phyloP scores from a whole-genome alignment of 768 basidiomycete genomes.

The Panellus pusillus region DNA sequence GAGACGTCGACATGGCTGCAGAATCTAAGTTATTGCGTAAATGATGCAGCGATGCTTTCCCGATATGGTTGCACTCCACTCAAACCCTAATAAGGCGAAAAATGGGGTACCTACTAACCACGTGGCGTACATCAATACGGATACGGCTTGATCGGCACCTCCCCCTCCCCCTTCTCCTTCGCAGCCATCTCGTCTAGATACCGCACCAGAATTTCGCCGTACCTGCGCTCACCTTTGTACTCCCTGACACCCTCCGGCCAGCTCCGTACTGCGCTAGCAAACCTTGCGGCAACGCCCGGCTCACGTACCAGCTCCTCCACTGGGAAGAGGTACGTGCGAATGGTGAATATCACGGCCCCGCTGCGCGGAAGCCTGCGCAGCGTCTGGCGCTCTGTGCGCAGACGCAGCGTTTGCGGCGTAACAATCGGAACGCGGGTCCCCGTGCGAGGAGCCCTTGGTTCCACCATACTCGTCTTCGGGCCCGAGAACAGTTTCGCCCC shows the following conservation, averaged over 20 bases:
- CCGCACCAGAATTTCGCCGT: constrained; percentile 33
- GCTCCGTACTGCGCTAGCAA: constrained; percentile 62
- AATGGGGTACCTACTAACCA: neutral
- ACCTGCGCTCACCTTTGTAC: constrained; percentile 42
- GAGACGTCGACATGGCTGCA: constrained; percentile 4
- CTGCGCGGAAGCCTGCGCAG: constrained; percentile 61
- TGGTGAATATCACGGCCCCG: constrained; percentile 68
- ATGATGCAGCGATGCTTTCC: neutral
- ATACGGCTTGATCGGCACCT: constrained; percentile 8
- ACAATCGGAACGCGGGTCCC: constrained; percentile 23
- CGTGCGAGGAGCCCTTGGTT: constrained; percentile 23
- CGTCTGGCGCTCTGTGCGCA: constrained; percentile 68
- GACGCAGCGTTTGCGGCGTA: constrained; percentile 45
- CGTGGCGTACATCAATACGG: constrained; percentile 5
- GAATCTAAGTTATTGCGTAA: neutral
- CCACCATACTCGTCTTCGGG: constrained; percentile 46
- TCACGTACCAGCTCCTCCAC: constrained; percentile 53
- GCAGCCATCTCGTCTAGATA: constrained; percentile 36
- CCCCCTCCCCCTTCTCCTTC: neutral
- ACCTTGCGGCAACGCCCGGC: constrained; percentile 56
- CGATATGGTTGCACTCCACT: constrained; percentile 2
- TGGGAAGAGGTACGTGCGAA: constrained; percentile 63
- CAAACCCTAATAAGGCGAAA: neutral
- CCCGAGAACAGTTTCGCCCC: constrained; percentile 58
- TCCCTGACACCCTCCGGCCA: constrained; percentile 64